A percentile compares a stretch with the other conserved stretches of the same genome.
These are phyloP conservation scores for Polyporus tsugae DNA, from an alignment of 1,284 basidiomycete species.

Conservation along the genomic window DNA sequence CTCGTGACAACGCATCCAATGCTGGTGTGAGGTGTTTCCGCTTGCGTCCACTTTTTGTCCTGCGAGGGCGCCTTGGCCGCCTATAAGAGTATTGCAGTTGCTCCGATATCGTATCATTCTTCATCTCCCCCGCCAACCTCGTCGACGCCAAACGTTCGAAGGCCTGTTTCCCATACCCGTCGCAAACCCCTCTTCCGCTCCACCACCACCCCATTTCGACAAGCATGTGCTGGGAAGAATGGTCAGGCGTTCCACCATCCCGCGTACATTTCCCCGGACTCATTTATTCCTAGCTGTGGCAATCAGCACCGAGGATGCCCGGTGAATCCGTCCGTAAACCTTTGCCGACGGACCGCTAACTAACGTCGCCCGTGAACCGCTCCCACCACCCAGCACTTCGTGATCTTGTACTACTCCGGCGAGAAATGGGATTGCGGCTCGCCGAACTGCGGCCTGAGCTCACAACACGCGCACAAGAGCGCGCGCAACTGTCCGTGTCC, in stretches of 20 bases:
- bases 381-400: constrained; percentile 56
- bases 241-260: constrained; percentile 40
- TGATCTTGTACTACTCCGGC: constrained; percentile 58
- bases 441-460: constrained; percentile 52
- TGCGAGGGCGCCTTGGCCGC: constrained; percentile 21
- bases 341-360: constrained; percentile 1
- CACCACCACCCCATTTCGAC: neutral
- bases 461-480: constrained; percentile 54
- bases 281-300: constrained; percentile 54
- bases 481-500: constrained; percentile 47
- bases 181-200: constrained; percentile 2
- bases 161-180: constrained; percentile 5
- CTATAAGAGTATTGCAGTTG: constrained; percentile 25
- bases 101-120: constrained; percentile 21
- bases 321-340: constrained; percentile 45
- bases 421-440: constrained; percentile 51
- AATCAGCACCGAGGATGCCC: constrained; percentile 72
- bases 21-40: constrained; percentile 28
- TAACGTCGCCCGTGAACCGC: constrained; percentile 1
- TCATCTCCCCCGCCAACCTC: constrained; percentile 24
- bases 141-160: constrained; percentile 3
- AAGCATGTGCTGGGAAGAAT: constrained; percentile 54
- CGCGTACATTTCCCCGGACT: neutral
- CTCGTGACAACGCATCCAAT: constrained; percentile 28
- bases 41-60: constrained; percentile 21